phyloP scores from a whole-genome alignment of 441 rosid genomes.

The Bocquillonia castaneifolia region DNA sequence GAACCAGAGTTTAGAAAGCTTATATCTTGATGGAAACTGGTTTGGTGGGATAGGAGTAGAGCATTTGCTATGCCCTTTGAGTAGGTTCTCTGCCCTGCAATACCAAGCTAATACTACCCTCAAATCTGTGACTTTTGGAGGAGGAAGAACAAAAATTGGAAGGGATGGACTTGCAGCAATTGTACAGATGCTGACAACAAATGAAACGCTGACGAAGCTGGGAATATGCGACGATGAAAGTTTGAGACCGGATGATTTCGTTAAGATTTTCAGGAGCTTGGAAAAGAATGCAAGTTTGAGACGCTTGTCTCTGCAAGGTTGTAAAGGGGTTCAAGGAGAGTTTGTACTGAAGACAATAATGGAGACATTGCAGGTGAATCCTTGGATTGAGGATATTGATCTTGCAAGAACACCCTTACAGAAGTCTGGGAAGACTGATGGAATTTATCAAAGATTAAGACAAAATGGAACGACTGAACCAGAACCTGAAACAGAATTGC shows the following conservation, averaged over 20 bases:
- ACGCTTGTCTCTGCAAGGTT: constrained; percentile 72
- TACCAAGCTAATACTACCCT: constrained; percentile 79
- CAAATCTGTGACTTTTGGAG: constrained; percentile 62
- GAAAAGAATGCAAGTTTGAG: constrained; percentile 73
- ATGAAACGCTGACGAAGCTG: constrained; percentile 56
- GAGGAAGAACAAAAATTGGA: constrained; percentile 63
- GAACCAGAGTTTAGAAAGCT: constrained; percentile 65
- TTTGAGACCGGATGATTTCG: constrained; percentile 64
- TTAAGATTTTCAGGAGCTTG: constrained; percentile 60
- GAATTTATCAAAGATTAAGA: constrained; percentile 69
- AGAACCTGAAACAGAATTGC: constrained; percentile 53
- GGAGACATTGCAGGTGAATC: constrained; percentile 78
- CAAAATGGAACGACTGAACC: constrained; percentile 51
- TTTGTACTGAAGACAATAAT: constrained; percentile 52
- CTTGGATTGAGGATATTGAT: constrained; percentile 82
- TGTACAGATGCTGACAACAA: constrained; percentile 67
- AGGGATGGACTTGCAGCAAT: constrained; percentile 73
- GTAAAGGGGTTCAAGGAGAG: constrained; percentile 81
- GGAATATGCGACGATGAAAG: constrained; percentile 77
- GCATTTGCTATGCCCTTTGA: constrained; percentile 81
- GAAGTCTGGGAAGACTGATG: constrained; percentile 60
- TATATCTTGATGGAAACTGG: constrained; percentile 75
- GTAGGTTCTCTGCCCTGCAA: constrained; percentile 80
- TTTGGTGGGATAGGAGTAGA: constrained; percentile 69
- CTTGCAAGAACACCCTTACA: constrained; percentile 73